Base-by-base conservation (phyloP, 768 basidiomycete genomes). In the Suillus spraguei region DNA sequence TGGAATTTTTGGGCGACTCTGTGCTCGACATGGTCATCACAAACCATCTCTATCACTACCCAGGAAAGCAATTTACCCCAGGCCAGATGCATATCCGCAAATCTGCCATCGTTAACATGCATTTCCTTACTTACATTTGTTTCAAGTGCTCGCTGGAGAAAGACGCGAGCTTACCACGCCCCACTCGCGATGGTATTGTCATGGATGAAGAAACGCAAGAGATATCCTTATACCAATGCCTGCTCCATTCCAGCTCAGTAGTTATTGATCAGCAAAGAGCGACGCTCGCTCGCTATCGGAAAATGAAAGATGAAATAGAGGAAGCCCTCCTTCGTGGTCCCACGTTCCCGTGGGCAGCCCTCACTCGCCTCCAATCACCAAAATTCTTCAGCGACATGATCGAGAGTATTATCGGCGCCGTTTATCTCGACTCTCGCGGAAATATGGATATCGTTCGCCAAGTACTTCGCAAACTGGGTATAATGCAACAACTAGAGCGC, bases 301-400 rank as follows among this genome's bases (percentile, higher is more conserved):
- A 78, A 63, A 75, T 76, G 46, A 79, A 76, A 33, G 79, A 67
- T 1, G 81, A 82, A 47, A 87, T 93, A 63, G 80, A 83, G 38
- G 72, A 72, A 0, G 79, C 81, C 1, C 67, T 92, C 38, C 63
- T 63, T 42, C 69, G 71, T 0, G 84, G 84, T 8, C 64, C 59
- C 1, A 73, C 82, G 10, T 92, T 87, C 69, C 91, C 91, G 0
- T 92, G 91, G 91, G 89, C 88, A 1, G 81, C 86, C 13, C 78
- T 93, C 54, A 87, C 87, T 20, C 82, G 84, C n/a, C 77, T 92
- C 32, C 91, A 92, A 71, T 88, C 91, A 1, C 87, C 90, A 4
- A 92, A 92, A 68, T 85, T 92, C 70, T 79, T 92, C 69, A 90
- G 90, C 69, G 91, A 93, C 74, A 89, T 92, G 74, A 73, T 92